Conservation (phyloP, 1,284 basidiomycete species). For the Coriolopsis trogii region DNA sequence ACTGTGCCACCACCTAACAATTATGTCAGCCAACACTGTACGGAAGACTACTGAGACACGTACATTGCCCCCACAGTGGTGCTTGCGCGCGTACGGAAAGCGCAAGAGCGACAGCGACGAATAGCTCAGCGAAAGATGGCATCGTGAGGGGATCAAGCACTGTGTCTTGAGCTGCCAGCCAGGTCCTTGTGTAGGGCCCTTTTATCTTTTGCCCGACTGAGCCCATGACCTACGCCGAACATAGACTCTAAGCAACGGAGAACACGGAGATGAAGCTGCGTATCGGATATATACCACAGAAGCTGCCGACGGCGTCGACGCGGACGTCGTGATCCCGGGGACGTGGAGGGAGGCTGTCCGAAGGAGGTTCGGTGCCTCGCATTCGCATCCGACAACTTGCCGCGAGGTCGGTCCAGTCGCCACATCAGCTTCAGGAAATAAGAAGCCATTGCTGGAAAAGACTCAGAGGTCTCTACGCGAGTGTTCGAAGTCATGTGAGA, state of each 20-base stretch:
- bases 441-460: neutral
- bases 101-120: conserved; percentile 17
- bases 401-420: neutral
- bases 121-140: conserved; percentile 16
- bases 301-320: neutral
- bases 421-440: neutral
- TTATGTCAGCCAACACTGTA: neutral
- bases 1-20: conserved; percentile 30
- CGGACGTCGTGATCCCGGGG: neutral
- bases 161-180: too few relatives aligned
- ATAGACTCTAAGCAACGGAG: neutral
- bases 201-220: conserved; percentile 3
- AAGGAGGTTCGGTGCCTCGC: conserved; percentile 4
- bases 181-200: too few relatives aligned
- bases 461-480: neutral
- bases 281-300: conserved; percentile 14
- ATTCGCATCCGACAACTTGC: conserved; percentile 9
- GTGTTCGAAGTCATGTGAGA: neutral
- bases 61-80: conserved; percentile 26
- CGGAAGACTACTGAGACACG: neutral
- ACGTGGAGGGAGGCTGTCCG: neutral
- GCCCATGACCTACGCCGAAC: neutral
- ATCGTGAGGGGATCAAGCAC: too few relatives aligned
- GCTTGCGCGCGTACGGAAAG: conserved; percentile 20
- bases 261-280: neutral